phyloP scores from a whole-genome alignment of 768 basidiomycete genomes.

The Lentinus brumalis region DNA sequence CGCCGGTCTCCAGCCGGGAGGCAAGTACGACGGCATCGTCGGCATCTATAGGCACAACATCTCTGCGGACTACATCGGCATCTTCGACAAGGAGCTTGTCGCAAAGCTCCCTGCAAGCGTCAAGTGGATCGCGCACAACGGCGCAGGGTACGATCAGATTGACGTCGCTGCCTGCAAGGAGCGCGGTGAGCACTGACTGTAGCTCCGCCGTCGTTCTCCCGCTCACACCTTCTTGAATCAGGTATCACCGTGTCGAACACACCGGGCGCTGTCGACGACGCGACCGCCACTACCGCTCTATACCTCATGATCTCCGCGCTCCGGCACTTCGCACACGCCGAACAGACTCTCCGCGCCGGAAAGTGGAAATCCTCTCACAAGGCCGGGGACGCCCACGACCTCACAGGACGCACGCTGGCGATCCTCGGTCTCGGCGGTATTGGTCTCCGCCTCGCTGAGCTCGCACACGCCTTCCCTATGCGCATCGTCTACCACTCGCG shows the following conservation, averaged over 20 bases:
- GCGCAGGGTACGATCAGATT: conserved; percentile 90
- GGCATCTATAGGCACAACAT: conserved; percentile 82
- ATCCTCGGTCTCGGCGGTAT: conserved; percentile 81
- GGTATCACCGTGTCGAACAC: conserved; percentile 86
- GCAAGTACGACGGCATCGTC: conserved; percentile 74
- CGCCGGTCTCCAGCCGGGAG: conserved; percentile 57
- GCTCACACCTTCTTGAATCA: not conserved
- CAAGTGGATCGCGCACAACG: conserved; percentile 90
- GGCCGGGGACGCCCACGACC: conserved; percentile 56
- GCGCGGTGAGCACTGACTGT: conserved; percentile 47
- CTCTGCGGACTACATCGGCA: conserved; percentile 65
- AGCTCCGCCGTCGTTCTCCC: not conserved
- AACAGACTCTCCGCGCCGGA: conserved; percentile 53
- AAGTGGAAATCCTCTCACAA: conserved; percentile 62
- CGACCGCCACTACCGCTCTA: conserved; percentile 85
- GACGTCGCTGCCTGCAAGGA: conserved; percentile 74
- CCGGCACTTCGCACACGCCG: conserved; percentile 70
- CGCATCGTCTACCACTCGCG: conserved; percentile 82
- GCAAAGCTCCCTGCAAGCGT: conserved; percentile 62
- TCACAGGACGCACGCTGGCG: conserved; percentile 68
- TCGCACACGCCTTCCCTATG: conserved; percentile 85
- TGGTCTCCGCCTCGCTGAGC: conserved; percentile 67
- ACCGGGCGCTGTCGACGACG: conserved; percentile 87
- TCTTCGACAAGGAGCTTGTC: conserved; percentile 81
- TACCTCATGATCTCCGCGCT: conserved; percentile 80